Base-by-base conservation (phyloP, 2,329 filamentous ascomycete species). In the Fusarium oxysporum region DNA sequence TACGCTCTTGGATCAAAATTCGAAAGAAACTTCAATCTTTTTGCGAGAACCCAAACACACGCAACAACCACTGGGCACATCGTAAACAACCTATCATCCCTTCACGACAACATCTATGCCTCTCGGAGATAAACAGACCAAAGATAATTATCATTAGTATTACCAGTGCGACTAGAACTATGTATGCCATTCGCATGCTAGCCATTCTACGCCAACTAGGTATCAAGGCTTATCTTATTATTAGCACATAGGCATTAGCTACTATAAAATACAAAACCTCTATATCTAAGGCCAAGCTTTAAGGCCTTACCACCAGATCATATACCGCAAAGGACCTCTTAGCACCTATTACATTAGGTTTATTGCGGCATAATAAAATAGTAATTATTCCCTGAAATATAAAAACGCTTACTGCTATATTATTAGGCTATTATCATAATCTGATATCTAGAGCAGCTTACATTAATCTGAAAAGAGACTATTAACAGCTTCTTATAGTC, bases 131-230 rank as follows among this genome's bases (percentile, higher is more conserved):
- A 32, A 32, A 32, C 30, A 32, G 30, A 32, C 30, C 30, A 32
- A 32, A 32, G 30, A 32, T 80, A 13, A 86, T 87, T 62, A 80
- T 87, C 5, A 81, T 87, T 12, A 86, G 81, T 23, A 84, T 88
- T 62, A 87, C 86, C 5, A 85, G 86, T 6, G 85, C 86, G 2
- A 88, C 86, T 0, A 85, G 86, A 6, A 79, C 85, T 2, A 73
- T 81, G 4, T 78, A 83, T 16, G 85, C 80, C 3, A 84, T 87
- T 61, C 81, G 80, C 32, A 71, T 82, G 0, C 82, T 87, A 8
- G 75, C 80, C 8, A 76, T 79, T 8, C 81, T 87, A 0, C 82
- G 82, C 3, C 70, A 73, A 0, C 80, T 86, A 17, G 78, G 82
- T 23, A 73, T 87, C 28, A 85, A 87, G 75, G 86, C 85, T 0